Conservation (phyloP, 129 eudicot genomes). For the Centrapalus pauciflorus region DNA sequence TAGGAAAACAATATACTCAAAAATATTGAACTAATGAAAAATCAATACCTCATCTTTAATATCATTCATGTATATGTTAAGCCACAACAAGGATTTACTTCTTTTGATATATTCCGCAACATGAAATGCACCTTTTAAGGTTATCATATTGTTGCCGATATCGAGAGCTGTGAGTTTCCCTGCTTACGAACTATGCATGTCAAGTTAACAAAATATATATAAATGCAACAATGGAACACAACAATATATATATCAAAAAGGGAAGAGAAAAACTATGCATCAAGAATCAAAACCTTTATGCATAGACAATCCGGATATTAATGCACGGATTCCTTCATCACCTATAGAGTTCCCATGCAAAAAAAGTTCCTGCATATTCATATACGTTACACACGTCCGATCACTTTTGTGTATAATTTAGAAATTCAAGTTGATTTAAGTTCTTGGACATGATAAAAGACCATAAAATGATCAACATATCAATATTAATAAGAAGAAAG, state of each 20-base stretch:
- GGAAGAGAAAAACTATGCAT: not conserved
- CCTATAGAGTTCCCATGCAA: constrained; percentile 88
- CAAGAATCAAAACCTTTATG: constrained; percentile 55
- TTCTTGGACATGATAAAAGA: constrained; percentile 4
- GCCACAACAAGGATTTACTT: constrained; percentile 67
- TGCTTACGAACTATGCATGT: constrained; percentile 26
- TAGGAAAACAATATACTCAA: not conserved
- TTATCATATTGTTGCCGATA: constrained; percentile 77
- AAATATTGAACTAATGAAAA: not conserved
- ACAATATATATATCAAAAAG: not conserved
- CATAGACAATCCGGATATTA: constrained; percentile 64
- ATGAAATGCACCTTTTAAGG: constrained; percentile 69
- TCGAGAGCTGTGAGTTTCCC: constrained; percentile 72
- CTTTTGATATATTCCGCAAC: constrained; percentile 82
- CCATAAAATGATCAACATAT: not conserved
- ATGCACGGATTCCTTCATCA: constrained; percentile 88
- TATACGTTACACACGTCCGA: not conserved
- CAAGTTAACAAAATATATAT: constrained; percentile 23
- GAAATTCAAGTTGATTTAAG: constrained; percentile 4
- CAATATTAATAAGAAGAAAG: not conserved
- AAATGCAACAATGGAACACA: not conserved
- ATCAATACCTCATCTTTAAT: constrained; percentile 81
- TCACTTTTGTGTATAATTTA: not conserved
- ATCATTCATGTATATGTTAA: constrained; percentile 84
- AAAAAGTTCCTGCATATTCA: constrained; percentile 62